Conservation (phyloP, 495 filamentous ascomycete species). For the Xylaria curta region DNA sequence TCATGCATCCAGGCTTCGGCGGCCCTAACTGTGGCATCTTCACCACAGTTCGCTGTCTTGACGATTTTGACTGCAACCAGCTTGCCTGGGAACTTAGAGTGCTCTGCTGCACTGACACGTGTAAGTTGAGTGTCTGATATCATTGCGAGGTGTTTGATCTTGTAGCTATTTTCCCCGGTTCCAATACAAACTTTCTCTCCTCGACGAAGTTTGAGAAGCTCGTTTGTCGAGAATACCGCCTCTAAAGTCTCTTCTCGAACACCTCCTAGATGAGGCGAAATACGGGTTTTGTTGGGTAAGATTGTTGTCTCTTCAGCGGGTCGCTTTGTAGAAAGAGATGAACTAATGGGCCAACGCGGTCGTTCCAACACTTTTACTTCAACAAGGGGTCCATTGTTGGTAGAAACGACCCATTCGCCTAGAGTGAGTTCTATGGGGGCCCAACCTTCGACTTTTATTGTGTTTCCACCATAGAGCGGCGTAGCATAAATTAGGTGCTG, state of each 20-base stretch:
- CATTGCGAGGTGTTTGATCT: background rate
- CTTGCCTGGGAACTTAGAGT: background rate
- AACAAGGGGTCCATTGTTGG: background rate
- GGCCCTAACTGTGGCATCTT: slow-evolving; percentile 4
- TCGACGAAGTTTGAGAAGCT: background rate
- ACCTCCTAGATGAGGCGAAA: background rate
- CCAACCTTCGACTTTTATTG: background rate
- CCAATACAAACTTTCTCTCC: background rate
- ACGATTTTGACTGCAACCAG: slow-evolving; percentile 2
- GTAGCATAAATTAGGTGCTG: background rate
- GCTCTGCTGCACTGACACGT: background rate
- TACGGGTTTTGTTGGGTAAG: background rate
- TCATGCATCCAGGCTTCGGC: slow-evolving; percentile 15
- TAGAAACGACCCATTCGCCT: background rate
- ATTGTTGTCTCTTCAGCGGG: background rate
- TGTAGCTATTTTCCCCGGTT: background rate
- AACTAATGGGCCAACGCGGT: background rate
- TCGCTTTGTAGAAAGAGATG: slow-evolving; percentile 1
- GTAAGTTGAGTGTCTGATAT: background rate
- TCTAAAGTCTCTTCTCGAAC: background rate
- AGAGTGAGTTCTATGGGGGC: background rate
- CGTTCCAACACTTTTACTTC: slow-evolving; percentile 13
- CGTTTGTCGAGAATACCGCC: background rate
- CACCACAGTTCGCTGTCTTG: background rate
- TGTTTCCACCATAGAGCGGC: background rate